Evolutionary conservation across 345 rosid species (phyloP), one percentile per base, ranked within the genome.

Genomic region (Populus simonii): DNA sequence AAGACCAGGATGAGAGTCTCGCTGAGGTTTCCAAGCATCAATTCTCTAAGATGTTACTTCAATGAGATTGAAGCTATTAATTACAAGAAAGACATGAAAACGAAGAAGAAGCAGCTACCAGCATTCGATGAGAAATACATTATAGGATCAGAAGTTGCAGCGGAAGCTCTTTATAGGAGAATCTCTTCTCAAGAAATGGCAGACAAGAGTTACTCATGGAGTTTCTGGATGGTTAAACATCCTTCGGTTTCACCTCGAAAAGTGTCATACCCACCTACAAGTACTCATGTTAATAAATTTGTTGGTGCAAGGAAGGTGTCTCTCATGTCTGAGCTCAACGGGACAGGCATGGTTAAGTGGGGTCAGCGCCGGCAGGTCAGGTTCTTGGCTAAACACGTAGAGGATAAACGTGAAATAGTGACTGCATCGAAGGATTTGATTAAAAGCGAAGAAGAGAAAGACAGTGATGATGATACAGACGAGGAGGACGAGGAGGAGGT

Each of bases 1-100:
- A 91, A 89, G 88, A 86, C 87, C 9, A 87, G 80, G 68, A 77
- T 70, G 70, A 77, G 84, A 31, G 89, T 96, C 22, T 84, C 90
- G 8, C 83, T 93, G 83, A 90, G 97, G 71, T 96, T 80, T 76
- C 95, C 99, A 3, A 92, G 93, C 83, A 43, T 81, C 16, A 71
- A 68, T 75, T 89, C 97, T 49, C 87, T 96, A 53, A 74, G 82
- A 18, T 79, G 82, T 13, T 85, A 90, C 85, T 89, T 93, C 80
- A 81, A 75, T 47, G 82, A 71, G 43, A 78, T 68, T n/a, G 83
- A 62, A 70, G 70, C 75, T 72, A 62, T 77, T 62, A 86, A 79
- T 43, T 43, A 43, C 47, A 47, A 62, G 75, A 87, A 81, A 49
- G 70, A 9, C 55, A 9, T 1, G 31, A 43, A 43, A 11, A 43